Base-by-base conservation (phyloP, 176 grass and related monocot species). In the Avena atlantica region DNA sequence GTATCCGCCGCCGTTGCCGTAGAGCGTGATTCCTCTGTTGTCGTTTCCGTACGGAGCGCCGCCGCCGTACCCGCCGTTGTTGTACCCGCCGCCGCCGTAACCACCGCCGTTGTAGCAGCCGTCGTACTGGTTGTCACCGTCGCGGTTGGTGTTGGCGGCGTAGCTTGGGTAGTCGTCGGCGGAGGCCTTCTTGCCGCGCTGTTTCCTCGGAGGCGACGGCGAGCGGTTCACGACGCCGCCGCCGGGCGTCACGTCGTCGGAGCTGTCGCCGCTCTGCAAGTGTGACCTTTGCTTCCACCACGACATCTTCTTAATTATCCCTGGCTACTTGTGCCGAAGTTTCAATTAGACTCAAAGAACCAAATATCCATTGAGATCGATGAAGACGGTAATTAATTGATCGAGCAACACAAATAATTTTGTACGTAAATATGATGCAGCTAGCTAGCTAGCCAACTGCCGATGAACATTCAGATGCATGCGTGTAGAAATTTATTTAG, bases 151-250 rank as follows among this genome's bases (percentile, higher is more conserved):
- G 40, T 42, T 42, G 40, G 40, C 57, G 36, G 44, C 57, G 53
- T 2, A 9, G 9, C 3, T 3, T 21, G 78, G 40, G 40, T 83
- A 50, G 8, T 51, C 89, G 1, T 31, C 76, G 3, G 15, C 81
- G 25, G 5, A 53, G 25, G 5, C 63, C 12, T 61, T 80, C 42
- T 2, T 48, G 51, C 40, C 16, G 56, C 85, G 21, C 31, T 57
- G 58, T 19, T 78, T 91, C 80, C 73, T 91, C 29, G 70, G 53
- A 65, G 71, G 56, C 3, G 90, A 88, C 3, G 82, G 12, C 42
- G 16, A 17, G 8, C 70, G 89, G 8, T 85, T 81, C 70, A 80
- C 81, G 8, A 16, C 74, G 80, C 23, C 20, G 80, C 23, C 20
- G 4, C 56, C 59, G 62, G 79, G 15, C 9, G 56, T 9, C 0